These are phyloP conservation scores for Irpex rosettiformis DNA, from an alignment of 1,284 basidiomycete species.

Conservation along the genomic window DNA sequence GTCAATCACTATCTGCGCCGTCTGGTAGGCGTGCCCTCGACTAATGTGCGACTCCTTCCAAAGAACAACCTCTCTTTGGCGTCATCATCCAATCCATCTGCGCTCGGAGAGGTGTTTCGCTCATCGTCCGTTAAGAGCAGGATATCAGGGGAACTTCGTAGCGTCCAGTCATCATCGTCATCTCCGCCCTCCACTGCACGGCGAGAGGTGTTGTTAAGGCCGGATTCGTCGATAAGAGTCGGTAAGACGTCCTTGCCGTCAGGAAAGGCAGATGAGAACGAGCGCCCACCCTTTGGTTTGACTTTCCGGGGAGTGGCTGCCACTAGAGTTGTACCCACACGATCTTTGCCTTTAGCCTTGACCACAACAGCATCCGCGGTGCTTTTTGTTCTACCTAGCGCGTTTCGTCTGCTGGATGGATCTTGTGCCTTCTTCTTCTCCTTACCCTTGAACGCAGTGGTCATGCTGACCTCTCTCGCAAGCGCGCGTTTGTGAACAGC, in stretches of 20 bases:
- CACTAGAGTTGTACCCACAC: constrained; percentile 48
- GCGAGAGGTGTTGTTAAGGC: neutral
- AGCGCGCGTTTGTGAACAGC: constrained; percentile 43
- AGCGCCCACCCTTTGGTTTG: neutral
- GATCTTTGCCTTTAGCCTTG: neutral
- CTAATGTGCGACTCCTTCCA: constrained; percentile 14
- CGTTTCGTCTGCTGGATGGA: constrained; percentile 18
- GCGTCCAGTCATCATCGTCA: constrained; percentile 16
- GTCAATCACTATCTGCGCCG: neutral
- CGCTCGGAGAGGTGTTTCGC: neutral
- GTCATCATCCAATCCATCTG: constrained; percentile 11
- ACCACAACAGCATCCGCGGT: constrained; percentile 2
- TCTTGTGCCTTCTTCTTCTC: constrained; percentile 23
- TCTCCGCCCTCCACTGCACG: constrained; percentile 13
- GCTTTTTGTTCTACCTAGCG: constrained; percentile 7
- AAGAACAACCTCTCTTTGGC: constrained; percentile 7
- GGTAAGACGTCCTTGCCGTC: constrained; percentile 1
- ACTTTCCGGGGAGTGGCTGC: constrained; percentile 56
- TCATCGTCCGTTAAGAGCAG: constrained; percentile 6
- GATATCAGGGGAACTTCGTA: constrained; percentile 12
- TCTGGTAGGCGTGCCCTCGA: constrained; percentile 26
- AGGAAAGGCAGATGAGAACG: neutral
- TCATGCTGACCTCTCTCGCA: constrained; percentile 71
- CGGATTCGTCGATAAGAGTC: neutral
- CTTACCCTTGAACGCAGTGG: constrained; percentile 52